Percentiles rank a stretch among this genome's conserved stretches.
phyloP scores from a whole-genome alignment of 2,329 filamentous ascomycete genomes.

The Ceratocystis albifundus region DNA sequence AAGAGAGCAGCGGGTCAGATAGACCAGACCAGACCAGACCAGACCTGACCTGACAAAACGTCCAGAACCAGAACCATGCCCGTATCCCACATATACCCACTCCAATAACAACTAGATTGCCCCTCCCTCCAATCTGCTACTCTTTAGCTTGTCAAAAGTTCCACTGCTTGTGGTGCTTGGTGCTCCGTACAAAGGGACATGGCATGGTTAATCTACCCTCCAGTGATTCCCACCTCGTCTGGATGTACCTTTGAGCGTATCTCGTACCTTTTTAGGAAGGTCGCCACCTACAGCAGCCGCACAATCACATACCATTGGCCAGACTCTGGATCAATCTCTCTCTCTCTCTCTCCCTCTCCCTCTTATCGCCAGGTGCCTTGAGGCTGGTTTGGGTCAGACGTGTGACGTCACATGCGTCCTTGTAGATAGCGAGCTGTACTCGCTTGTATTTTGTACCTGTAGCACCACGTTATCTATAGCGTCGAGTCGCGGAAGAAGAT shows the following conservation, averaged over 20 bases:
- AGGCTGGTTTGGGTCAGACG: no score
- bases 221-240: neutral
- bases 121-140: neutral
- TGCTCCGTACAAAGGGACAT: neutral
- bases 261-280: conserved; percentile 3
- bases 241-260: conserved; percentile 1
- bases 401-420: no score
- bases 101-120: no score
- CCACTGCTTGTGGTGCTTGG: neutral
- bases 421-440: no score
- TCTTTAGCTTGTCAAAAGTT: conserved; percentile 8
- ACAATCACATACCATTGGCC: neutral
- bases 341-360: no score
- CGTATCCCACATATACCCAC: no score
- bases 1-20: neutral
- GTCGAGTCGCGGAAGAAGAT: no score
- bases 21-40: no score
- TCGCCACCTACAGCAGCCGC: neutral
- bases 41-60: neutral
- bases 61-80: no score
- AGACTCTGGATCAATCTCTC: no score
- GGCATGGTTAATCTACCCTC: neutral
- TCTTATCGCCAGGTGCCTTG: neutral
- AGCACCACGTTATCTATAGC: no score
- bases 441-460: no score